Evolutionary conservation across 2,329 filamentous ascomycete species (phyloP).

Genomic region (Sporothrix pseudoabietina): DNA sequence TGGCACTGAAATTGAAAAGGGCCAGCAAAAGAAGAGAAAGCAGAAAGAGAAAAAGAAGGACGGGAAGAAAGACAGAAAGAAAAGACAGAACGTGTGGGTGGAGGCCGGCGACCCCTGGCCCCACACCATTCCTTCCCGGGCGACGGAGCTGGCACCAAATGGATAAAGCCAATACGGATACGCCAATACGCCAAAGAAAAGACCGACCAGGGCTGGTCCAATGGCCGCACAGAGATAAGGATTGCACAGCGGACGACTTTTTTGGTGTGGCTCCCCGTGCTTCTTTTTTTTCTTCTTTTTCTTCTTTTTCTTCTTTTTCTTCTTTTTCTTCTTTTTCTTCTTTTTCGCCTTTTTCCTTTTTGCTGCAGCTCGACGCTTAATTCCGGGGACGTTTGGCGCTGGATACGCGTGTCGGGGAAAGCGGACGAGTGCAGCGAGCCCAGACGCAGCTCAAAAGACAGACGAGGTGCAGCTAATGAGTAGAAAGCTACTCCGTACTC

Average conservation of each 20-base stretch:
- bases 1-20: not conserved
- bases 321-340: not conserved
- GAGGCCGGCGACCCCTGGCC: slow-evolving; percentile 21
- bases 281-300: not conserved
- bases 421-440: slow-evolving; percentile 8
- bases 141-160: slow-evolving; percentile 3
- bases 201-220: slow-evolving; percentile 1
- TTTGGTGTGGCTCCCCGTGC: not conserved
- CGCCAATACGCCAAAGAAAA: not conserved
- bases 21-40: too few relatives aligned
- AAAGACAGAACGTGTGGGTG: not conserved
- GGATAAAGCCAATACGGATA: not conserved
- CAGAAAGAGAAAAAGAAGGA: not conserved
- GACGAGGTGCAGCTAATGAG: too few relatives aligned
- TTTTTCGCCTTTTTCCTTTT: not conserved
- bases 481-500: not conserved
- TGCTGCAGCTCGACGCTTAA: not conserved
- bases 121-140: slow-evolving; percentile 8
- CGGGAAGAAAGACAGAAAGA: not conserved
- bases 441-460: not conserved
- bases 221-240: slow-evolving; percentile 17
- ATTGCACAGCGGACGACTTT: not conserved
- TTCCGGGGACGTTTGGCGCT: not conserved
- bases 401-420: not conserved
- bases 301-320: too few relatives aligned